These are phyloP conservation scores for Pharus latifolius DNA, from an alignment of 176 grass and related monocot genomes.

Conservation along the genomic window DNA sequence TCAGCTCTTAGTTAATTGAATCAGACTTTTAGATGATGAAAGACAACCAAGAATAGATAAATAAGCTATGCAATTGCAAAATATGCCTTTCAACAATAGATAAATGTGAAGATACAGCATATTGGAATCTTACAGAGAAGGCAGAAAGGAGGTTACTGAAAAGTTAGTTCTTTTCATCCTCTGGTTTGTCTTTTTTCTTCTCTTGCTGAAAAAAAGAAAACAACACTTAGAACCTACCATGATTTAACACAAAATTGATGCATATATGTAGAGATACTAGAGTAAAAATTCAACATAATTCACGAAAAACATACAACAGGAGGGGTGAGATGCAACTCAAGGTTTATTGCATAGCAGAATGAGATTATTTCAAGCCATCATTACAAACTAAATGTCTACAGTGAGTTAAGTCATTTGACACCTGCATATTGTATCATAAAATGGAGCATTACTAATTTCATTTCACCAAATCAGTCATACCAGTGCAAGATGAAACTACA, in stretches of 20 bases:
- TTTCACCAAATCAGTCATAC: neutral
- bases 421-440: neutral
- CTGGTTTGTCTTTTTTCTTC: slow-evolving; percentile 59
- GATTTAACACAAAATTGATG: too few species aligned
- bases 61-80: too few species aligned
- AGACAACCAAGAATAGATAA: too few species aligned
- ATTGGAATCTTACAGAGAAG: slow-evolving; percentile 25
- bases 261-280: neutral
- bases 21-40: too few species aligned
- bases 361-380: neutral
- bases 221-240: too few species aligned
- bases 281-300: neutral
- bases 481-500: too few species aligned
- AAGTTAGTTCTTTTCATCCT: slow-evolving; percentile 62
- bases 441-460: neutral
- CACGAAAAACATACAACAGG: neutral
- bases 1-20: too few species aligned
- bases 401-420: neutral
- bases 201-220: slow-evolving; percentile 50
- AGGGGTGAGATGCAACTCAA: neutral
- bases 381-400: neutral
- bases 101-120: too few species aligned
- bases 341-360: neutral
- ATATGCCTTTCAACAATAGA: too few species aligned
- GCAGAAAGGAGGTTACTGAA: neutral